Percentiles rank a stretch among this genome's conserved stretches.
Evolutionary conservation across 768 basidiomycete species (phyloP).

Genomic region (Botryobasidium botryosum): DNA sequence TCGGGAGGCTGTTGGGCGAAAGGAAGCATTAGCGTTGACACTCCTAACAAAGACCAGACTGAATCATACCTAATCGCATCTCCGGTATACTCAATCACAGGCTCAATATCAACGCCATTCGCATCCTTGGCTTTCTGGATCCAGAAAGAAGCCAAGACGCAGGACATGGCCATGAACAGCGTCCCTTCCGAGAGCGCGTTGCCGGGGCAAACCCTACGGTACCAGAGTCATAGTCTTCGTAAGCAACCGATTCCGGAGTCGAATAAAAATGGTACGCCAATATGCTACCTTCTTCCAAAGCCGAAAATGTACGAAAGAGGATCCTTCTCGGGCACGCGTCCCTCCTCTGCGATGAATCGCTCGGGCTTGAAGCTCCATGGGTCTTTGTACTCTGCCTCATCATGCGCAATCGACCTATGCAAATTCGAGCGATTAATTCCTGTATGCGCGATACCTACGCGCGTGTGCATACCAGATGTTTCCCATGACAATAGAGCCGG

Average conservation of each 20-base stretch:
- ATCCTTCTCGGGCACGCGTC: not conserved
- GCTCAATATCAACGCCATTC: not conserved
- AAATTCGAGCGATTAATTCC: no score
- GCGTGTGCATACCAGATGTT: slow-evolving; percentile 8
- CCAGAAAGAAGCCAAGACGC: not conserved
- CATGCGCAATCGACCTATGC: slow-evolving; percentile 1
- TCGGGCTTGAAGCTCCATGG: not conserved
- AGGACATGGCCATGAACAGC: not conserved
- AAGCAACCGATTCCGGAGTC: not conserved
- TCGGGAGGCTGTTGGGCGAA: no score
- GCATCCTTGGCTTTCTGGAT: not conserved
- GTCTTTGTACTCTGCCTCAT: not conserved
- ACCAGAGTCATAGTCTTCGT: not conserved
- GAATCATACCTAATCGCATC: no score
- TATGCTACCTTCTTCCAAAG: not conserved
- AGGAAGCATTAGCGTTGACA: no score
- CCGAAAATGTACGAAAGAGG: not conserved
- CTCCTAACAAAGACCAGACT: no score
- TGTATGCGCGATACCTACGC: not conserved
- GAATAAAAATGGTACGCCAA: not conserved
- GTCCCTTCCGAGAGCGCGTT: not conserved
- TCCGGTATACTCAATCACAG: not conserved
- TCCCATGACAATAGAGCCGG: slow-evolving; percentile 2
- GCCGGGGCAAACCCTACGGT: not conserved
- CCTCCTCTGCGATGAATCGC: no score